Evolutionary conservation across 1,284 basidiomycete species (phyloP).

Genomic region (Mycena sp.): DNA sequence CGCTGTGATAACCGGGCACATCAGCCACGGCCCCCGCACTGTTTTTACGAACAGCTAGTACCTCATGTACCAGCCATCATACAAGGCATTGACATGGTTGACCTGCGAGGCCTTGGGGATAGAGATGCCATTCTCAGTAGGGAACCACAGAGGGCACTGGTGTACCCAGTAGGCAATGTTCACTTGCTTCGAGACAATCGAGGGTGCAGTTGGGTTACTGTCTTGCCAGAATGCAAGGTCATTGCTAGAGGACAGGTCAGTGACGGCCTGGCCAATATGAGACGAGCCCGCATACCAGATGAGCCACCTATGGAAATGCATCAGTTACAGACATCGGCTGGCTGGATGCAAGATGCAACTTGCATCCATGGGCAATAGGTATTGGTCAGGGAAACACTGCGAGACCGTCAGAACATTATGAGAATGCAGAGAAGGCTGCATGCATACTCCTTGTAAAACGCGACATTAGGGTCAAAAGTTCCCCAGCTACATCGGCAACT

Average conservation of each 20-base stretch:
- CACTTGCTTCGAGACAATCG: constrained; percentile 48
- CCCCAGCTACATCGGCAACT: constrained; percentile 14
- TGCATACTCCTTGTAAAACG: constrained; percentile 18
- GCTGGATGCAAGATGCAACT: background rate
- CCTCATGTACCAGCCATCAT: constrained; percentile 38
- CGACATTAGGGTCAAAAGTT: constrained; percentile 19
- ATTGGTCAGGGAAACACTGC: constrained; percentile 14
- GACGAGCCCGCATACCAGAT: constrained; percentile 8
- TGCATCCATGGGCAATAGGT: constrained; percentile 28
- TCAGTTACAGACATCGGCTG: background rate
- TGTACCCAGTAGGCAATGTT: constrained; percentile 51
- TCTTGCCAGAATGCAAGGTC: constrained; percentile 51
- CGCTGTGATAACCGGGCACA: background rate
- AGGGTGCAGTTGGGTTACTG: constrained; percentile 39
- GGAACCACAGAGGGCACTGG: constrained; percentile 52
- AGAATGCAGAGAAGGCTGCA: background rate
- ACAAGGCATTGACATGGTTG: constrained; percentile 38
- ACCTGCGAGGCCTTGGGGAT: constrained; percentile 36
- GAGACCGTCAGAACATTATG: no score
- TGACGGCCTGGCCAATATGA: background rate
- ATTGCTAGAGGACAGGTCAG: constrained; percentile 19
- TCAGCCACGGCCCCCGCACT: background rate
- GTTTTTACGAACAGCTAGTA: background rate
- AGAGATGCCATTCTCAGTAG: constrained; percentile 25
- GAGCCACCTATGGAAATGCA: constrained; percentile 11